Base-by-base conservation (phyloP, 2,329 filamentous ascomycete genomes). In the Ceratocystiopsis brevicomis region DNA sequence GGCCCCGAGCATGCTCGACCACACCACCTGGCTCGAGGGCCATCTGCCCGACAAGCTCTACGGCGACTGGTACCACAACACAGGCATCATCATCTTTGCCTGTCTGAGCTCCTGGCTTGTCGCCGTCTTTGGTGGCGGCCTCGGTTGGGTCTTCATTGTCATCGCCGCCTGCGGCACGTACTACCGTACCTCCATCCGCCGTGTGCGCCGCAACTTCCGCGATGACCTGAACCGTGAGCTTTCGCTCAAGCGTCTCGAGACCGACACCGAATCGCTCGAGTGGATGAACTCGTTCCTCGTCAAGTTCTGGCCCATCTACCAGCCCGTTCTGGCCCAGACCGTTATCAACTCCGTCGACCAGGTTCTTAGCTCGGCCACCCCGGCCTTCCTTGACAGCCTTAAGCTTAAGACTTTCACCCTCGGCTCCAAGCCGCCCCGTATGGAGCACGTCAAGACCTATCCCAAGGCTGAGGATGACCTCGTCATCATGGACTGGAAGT, bases 281-380 rank as follows among this genome's bases (percentile, higher is more conserved):
- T 98, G 90, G 90, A 96, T 98, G 60, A 98, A 98, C 68, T 93
- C 85, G 53, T 98, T 98, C 64, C 59, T 98, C 53, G 77, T 92
- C 63, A 98, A 98, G 59, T 98, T 98, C 65, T 98, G 90, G 90
- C 90, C 90, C 48, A 98, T 98, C 55, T 96, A 94, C 58, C 85
- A 90, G 44, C 90, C 90, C 1, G 84, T 96, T 11, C 73, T 98
- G 13, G 88, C 86, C 47, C 77, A 90, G 52, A 92, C 85, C 18
- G 81, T 98, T 53, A 82, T 96, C 61, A 85, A 78, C 58, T 86
- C 87, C 0, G 90, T 96, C 40, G 90, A 98, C 55, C 90, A 96
- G 64, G 86, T 98, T 41, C 68, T 98, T 45, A 95, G 87, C 56
- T 87, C 83, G 0, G 78, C 87, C 3, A 96, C 87, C 0, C 90